phyloP scores from a whole-genome alignment of 2,329 filamentous ascomycete genomes.

The Pezicula neosporulosa region DNA sequence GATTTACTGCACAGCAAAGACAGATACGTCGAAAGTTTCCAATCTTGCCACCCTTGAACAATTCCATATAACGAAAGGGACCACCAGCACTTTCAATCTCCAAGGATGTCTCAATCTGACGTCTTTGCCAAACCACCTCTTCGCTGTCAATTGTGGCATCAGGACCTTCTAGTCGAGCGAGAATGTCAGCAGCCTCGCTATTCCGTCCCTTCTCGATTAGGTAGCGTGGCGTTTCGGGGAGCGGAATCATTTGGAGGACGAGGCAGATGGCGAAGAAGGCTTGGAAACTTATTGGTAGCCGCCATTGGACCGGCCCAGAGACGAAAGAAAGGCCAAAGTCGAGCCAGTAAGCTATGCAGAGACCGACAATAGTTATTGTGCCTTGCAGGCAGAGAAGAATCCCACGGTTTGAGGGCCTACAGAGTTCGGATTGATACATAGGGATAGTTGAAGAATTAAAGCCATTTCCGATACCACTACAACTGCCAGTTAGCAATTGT shows the following conservation, averaged over 20 bases:
- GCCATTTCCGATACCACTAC: constrained; percentile 13
- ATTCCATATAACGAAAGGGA: constrained; percentile 16
- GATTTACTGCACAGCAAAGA: constrained; percentile 6
- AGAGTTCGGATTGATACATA: constrained; percentile 25
- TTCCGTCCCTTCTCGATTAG: constrained; percentile 30
- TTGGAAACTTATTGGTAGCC: constrained; percentile 40
- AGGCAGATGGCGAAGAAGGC: constrained; percentile 34
- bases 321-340: constrained; percentile 35
- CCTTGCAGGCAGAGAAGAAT: constrained; percentile 41
- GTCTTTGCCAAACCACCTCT: constrained; percentile 23
- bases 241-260: constrained; percentile 30
- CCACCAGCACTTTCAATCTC: constrained; percentile 24
- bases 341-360: constrained; percentile 41
- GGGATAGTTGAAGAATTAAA: constrained; percentile 35
- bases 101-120: constrained; percentile 31
- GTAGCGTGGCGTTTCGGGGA: constrained; percentile 37
- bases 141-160: constrained; percentile 13
- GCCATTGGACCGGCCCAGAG: constrained; percentile 34
- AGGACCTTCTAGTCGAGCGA: constrained; percentile 22
- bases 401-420: constrained; percentile 34
- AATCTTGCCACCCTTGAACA: constrained; percentile 14
- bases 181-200: constrained; percentile 26
- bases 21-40: constrained; percentile 15
- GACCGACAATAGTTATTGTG: constrained; percentile 41
- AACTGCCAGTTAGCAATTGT: too few species aligned